Conservation (phyloP, 1,139 yeast species). For the Tardiomyces blankii region DNA sequence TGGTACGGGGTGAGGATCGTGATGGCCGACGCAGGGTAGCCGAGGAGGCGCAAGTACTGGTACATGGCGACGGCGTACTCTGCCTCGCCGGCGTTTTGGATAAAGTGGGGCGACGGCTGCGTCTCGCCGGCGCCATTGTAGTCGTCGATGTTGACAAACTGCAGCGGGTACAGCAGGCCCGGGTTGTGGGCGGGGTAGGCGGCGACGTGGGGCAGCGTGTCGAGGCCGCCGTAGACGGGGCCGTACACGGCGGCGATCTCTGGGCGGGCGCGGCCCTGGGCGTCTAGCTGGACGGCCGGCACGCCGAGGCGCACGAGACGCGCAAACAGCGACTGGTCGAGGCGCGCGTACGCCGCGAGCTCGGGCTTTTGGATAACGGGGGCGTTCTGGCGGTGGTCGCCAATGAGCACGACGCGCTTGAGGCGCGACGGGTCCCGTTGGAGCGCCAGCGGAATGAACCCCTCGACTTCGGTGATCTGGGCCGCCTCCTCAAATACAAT, state of each 20-base stretch:
- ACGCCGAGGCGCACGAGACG: constrained; percentile 20
- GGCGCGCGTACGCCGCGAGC: constrained; percentile 6
- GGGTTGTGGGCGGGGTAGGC: constrained; percentile 21
- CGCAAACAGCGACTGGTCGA: constrained; percentile 19
- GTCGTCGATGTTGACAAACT: constrained; percentile 30
- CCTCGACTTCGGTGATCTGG: constrained; percentile 25
- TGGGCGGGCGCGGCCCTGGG: constrained; percentile 20
- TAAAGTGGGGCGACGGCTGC: not conserved
- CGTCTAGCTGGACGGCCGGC: constrained; percentile 13
- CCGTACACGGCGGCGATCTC: constrained; percentile 17
- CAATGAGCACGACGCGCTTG: constrained; percentile 25
- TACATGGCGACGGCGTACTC: constrained; percentile 39
- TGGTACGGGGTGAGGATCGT: constrained; percentile 33
- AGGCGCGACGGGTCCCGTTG: constrained; percentile 7
- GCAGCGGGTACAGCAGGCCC: constrained; percentile 31
- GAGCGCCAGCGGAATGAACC: constrained; percentile 21
- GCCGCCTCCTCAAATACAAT: constrained; percentile 29
- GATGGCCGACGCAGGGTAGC: constrained; percentile 33
- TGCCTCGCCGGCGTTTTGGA: constrained; percentile 37
- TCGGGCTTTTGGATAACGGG: not conserved
- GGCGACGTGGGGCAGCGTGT: constrained; percentile 6
- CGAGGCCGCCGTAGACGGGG: constrained; percentile 15
- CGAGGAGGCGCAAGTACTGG: constrained; percentile 37
- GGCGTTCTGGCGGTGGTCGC: constrained; percentile 18
- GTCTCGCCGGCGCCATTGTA: constrained; percentile 16